phyloP scores from a whole-genome alignment of 2,329 filamentous ascomycete species.

The Chaetomiaceae sp. region DNA sequence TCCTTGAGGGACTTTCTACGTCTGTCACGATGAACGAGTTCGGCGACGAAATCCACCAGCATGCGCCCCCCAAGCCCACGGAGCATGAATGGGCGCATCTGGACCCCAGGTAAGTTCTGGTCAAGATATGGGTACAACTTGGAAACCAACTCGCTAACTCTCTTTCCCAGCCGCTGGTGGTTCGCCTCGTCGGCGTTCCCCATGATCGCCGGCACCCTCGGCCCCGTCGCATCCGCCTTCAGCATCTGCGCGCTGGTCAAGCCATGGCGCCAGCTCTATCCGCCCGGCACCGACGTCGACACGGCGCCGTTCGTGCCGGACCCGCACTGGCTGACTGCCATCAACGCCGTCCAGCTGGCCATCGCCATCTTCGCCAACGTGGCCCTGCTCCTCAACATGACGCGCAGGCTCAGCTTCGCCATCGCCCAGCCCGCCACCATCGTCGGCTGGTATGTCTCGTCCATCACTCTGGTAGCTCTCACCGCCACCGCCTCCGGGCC shows the following conservation, averaged over 20 bases:
- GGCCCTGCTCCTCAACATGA: slow-evolving; percentile 83
- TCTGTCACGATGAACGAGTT: slow-evolving; percentile 25
- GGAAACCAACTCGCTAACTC: not conserved
- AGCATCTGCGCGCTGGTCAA: slow-evolving; percentile 81
- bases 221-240: slow-evolving; percentile 80
- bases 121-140: not conserved
- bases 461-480: slow-evolving; percentile 61
- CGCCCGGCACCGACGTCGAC: slow-evolving; percentile 40
- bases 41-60: slow-evolving; percentile 25
- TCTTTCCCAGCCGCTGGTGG: slow-evolving; percentile 51
- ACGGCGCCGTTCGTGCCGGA: slow-evolving; percentile 53
- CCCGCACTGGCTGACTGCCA: slow-evolving; percentile 64
- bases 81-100: slow-evolving; percentile 38
- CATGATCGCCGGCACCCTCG: slow-evolving; percentile 75
- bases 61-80: slow-evolving; percentile 25
- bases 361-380: slow-evolving; percentile 74
- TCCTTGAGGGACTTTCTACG: not conserved
- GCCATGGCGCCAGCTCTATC: slow-evolving; percentile 62
- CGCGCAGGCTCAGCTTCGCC: slow-evolving; percentile 71
- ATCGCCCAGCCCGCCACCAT: slow-evolving; percentile 81
- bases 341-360: slow-evolving; percentile 73
- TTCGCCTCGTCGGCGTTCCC: slow-evolving; percentile 61
- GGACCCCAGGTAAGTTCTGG: slow-evolving; percentile 36
- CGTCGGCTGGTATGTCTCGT: slow-evolving; percentile 64
- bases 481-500: slow-evolving; percentile 59